Evolutionary conservation across 2,329 filamentous ascomycete species (phyloP), one percentile per base, ranked within the genome.

Genomic region (Zasmidium cellare): DNA sequence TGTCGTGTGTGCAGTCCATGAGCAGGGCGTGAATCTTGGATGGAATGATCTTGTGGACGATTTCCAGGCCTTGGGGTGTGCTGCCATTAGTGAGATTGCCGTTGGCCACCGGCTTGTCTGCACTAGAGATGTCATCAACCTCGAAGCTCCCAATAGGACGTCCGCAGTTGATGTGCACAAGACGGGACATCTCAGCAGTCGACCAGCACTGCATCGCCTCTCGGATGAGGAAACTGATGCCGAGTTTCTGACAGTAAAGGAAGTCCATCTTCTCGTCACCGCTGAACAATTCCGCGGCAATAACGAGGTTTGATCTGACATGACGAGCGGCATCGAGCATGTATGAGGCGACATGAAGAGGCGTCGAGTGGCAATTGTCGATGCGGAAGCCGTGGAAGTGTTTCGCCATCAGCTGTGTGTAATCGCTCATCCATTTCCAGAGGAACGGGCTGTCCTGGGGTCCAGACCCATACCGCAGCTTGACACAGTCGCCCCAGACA

Each of bases 1-100:
- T 99, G 77, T 99, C 94, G 74, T 99, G 94, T 0, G 96, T 99
- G 75, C 96, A 99, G 73, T 99, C 96, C 92, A 97, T 97, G 76
- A 99, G 97, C 1, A 99, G 79, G 0, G 93, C 94, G 65, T 96
- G 92, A 0, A 97, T 89, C 3, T 92, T 91, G 2, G 87, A 90
- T n/a, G 89, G 87, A 65, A 91, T 90, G 74, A 99, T 92, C 61
- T 83, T 88, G 64, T 88, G 89, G 64, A 96, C 82, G 18, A 90
- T 84, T 67, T 93, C 88, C 35, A 80, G 78, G 28, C 79, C 72
- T 24, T 68, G 69, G 69, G 68, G 59, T 51, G 61, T 51, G 46
- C 66, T 67, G 2, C 72, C 73, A 53, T 74, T 71, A 24, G 66
- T 69, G 11, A 59, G 31, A 24, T 48, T 58, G 28, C 68, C 65